phyloP scores from a whole-genome alignment of 176 grass and related monocot genomes.

The Elymus sibiricus region DNA sequence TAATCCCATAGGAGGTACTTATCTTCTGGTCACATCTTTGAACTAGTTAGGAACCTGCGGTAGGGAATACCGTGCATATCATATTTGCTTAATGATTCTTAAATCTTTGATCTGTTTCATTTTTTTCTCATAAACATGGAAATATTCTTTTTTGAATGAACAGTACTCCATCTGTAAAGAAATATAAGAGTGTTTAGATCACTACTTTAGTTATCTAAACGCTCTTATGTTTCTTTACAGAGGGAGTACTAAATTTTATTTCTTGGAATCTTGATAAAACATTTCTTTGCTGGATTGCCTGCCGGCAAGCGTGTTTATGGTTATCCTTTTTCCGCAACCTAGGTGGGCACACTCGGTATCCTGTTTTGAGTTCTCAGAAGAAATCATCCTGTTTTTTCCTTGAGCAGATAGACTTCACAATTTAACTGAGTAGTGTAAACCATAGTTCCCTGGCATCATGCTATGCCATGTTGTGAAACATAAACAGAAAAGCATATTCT shows the following conservation, averaged over 20 bases:
- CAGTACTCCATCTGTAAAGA: no score
- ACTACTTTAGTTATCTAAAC: no score
- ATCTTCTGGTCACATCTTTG: not conserved
- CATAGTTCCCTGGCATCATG: not conserved
- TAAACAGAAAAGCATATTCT: not conserved
- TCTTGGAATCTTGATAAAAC: not conserved
- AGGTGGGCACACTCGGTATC: not conserved
- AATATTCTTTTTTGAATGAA: not conserved
- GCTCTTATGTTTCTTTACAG: no score
- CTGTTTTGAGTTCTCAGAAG: not conserved
- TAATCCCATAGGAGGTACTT: constrained; percentile 39
- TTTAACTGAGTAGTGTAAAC: not conserved
- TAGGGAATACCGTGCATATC: not conserved
- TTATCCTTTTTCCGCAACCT: not conserved
- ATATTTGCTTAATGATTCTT: not conserved
- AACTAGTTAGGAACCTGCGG: constrained; percentile 4
- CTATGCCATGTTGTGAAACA: not conserved
- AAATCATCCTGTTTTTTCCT: not conserved
- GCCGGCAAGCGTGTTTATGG: not conserved
- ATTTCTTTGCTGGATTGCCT: not conserved
- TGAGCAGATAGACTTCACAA: not conserved
- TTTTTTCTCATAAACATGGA: not conserved
- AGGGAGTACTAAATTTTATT: not conserved
- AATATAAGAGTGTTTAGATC: no score
- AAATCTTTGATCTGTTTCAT: not conserved